These are phyloP conservation scores for Echria macrotheca DNA, from an alignment of 495 filamentous ascomycete genomes.

Conservation along the genomic window DNA sequence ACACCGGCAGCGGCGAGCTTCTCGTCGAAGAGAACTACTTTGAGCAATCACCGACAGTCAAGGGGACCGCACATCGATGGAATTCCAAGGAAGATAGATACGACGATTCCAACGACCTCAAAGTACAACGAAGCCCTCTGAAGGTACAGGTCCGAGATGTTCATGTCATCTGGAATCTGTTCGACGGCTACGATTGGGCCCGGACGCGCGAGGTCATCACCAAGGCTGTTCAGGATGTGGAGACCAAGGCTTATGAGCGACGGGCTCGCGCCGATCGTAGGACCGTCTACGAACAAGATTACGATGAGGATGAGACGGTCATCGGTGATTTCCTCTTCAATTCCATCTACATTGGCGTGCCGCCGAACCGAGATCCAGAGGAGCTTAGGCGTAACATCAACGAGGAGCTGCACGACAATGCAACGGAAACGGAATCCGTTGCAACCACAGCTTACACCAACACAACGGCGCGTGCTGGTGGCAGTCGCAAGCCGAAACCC, in stretches of 20 bases:
- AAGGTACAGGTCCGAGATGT: slow-evolving; percentile 75
- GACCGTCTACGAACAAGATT: slow-evolving; percentile 47
- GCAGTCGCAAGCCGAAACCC: slow-evolving; percentile 37
- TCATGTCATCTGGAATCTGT: slow-evolving; percentile 95
- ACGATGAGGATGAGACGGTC: slow-evolving; percentile 74
- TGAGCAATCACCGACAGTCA: slow-evolving; percentile 51
- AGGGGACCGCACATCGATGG: slow-evolving; percentile 71
- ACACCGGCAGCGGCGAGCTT: slow-evolving; percentile 48
- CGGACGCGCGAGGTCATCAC: slow-evolving; percentile 78
- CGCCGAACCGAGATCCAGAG: slow-evolving; percentile 73
- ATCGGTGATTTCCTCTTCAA: slow-evolving; percentile 97
- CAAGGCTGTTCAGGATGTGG: slow-evolving; percentile 79
- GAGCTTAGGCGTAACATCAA: slow-evolving; percentile 82
- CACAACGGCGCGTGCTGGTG: slow-evolving; percentile 49
- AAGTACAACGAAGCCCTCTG: slow-evolving; percentile 63
- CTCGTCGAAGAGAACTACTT: slow-evolving; percentile 80
- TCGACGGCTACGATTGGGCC: slow-evolving; percentile 97
- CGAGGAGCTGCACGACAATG: slow-evolving; percentile 75
- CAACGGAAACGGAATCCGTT: slow-evolving; percentile 83
- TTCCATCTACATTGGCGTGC: slow-evolving; percentile 94
- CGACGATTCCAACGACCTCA: slow-evolving; percentile 55
- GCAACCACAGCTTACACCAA: slow-evolving; percentile 63
- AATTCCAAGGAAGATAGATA: slow-evolving; percentile 70
- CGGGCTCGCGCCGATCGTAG: slow-evolving; percentile 42
- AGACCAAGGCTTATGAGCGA: slow-evolving; percentile 71